phyloP scores from a whole-genome alignment of 352 stramenopile genomes.

The Phytopythium sindhum region DNA sequence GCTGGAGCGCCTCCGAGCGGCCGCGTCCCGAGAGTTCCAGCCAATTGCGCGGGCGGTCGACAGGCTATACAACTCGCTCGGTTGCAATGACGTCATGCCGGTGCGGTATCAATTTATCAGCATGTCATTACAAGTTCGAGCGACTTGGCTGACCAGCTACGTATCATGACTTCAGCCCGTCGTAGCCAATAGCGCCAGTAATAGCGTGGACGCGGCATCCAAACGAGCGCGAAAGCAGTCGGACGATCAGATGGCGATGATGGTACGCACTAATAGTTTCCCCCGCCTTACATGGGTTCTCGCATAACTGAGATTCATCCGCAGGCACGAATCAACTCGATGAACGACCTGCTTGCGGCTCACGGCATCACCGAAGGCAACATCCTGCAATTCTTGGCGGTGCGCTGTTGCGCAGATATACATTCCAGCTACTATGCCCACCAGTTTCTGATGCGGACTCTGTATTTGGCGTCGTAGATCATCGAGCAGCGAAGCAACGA shows the following conservation, averaged over 20 bases:
- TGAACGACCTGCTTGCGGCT: conserved; percentile 77
- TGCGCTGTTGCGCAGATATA: conserved; percentile 14
- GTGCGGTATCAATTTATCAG: conserved; percentile 15
- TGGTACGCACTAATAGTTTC: conserved; percentile 26
- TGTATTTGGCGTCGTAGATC: conserved; percentile 36
- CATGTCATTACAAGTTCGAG: background rate
- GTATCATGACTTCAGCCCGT: background rate
- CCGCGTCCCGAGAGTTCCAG: conserved; percentile 63
- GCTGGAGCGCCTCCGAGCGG: conserved; percentile 60
- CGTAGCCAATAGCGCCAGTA: conserved; percentile 9
- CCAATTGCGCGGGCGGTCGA: conserved; percentile 69
- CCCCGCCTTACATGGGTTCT: background rate
- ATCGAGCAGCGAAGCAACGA: conserved; percentile 82
- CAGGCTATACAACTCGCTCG: conserved; percentile 70
- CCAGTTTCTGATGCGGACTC: background rate
- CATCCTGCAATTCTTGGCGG: conserved; percentile 77
- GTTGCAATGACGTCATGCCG: conserved; percentile 79
- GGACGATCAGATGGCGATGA: conserved; percentile 72
- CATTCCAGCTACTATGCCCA: background rate
- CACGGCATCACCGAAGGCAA: conserved; percentile 81
- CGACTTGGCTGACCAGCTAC: background rate
- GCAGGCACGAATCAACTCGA: conserved; percentile 79
- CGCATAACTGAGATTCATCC: background rate
- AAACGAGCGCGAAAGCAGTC: conserved; percentile 62
- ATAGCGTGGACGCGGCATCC: conserved; percentile 25